phyloP scores from a whole-genome alignment of 192 early-diverging fungal genomes.

The Coemansia sp. region DNA sequence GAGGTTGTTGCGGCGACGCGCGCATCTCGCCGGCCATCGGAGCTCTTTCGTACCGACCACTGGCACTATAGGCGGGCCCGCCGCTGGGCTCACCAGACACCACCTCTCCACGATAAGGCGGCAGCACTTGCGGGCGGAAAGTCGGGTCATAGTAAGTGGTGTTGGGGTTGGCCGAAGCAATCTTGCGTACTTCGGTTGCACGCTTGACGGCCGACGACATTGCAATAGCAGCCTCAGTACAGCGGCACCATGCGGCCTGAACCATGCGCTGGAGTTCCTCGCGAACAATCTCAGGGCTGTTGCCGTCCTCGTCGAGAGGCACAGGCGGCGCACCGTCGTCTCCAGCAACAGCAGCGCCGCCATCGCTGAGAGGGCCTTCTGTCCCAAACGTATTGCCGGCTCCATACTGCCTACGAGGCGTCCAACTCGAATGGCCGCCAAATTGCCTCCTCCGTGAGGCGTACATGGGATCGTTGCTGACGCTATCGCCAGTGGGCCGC shows the following conservation, averaged over 20 bases:
- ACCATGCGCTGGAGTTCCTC: constrained; percentile 58
- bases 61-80: constrained; percentile 4
- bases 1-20: constrained; percentile 27
- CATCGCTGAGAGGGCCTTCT: constrained; percentile 12
- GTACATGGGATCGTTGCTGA: constrained; percentile 13
- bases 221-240: constrained; percentile 50
- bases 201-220: constrained; percentile 51
- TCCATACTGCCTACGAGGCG: constrained; percentile 24
- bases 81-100: constrained; percentile 18
- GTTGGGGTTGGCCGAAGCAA: constrained; percentile 37
- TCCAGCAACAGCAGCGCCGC: constrained; percentile 3
- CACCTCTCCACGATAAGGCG: constrained; percentile 45
- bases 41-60: constrained; percentile 15
- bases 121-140: constrained; percentile 50
- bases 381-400: constrained; percentile 4
- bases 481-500: constrained; percentile 10
- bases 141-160: constrained; percentile 53
- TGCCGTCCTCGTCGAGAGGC: constrained; percentile 50
- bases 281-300: constrained; percentile 48
- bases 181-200: constrained; percentile 33
- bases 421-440: constrained; percentile 27
- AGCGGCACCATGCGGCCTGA: constrained; percentile 50
- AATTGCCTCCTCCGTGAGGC: constrained; percentile 40
- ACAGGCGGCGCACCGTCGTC: constrained; percentile 19
- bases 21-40: constrained; percentile 28